Evolutionary conservation across 2,329 filamentous ascomycete genomes (phyloP), one percentile per base, ranked within the genome.

Genomic region (Parascedosporium putredinis): DNA sequence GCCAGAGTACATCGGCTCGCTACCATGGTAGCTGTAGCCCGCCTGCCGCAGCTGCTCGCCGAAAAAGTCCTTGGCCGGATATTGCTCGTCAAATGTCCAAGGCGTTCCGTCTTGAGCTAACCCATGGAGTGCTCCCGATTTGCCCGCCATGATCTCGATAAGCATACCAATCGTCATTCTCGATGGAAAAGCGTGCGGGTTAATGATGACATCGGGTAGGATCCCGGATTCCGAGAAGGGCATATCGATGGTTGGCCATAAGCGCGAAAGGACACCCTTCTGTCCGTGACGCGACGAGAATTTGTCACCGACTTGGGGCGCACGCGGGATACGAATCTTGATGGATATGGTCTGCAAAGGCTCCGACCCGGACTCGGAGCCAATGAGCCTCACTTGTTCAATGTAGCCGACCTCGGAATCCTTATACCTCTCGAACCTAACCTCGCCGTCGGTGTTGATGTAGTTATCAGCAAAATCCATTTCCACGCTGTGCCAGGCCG

Each of bases 131-230:
- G 91, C 87, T 44, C 93, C 93, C 8, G 91, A 82, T 71, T 98
- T 98, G 53, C 93, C 93, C 8, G 93, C 93, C 48, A 98, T 77
- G 4, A 90, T 96, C 72, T 98, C 93, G 62, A 98, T 82, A 67
- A 98, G 97, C 88, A 97, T 97, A 62, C 93, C 93, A 63, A 98
- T 98, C 18, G 93, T 98, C 93, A 98, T 98, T 68, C 93, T 90
- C 43, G 91, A 97, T 6, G 93, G 93, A 77, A 98, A 98, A 62
- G 93, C 93, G 76, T 98, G 93, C 36, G 93, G 93, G 71, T 98
- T 98, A 75, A 98, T 98, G 68, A 98, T 98, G 60, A 95, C 77
- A 67, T 98, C 93, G 8, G 93, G 93, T 62, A 96, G 90, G 53
- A 98, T 97, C 49, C 93, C 93, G 5, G 86, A 87, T 70, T 98